Evolutionary conservation across 208 protist genomes (phyloP).

Genomic region (Leishmania aethiopica): DNA sequence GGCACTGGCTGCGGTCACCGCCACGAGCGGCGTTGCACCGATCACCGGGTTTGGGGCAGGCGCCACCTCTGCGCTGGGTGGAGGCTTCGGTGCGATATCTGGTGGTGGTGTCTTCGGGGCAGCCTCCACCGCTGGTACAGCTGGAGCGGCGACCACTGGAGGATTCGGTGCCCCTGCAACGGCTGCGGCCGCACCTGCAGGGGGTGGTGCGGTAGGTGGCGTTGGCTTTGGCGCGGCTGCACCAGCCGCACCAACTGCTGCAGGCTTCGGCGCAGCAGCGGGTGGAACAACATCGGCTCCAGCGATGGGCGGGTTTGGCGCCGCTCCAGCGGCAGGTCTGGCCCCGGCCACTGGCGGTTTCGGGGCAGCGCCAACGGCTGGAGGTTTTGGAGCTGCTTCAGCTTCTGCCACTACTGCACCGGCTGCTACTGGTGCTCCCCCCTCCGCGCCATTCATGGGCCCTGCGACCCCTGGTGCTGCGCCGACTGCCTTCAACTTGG

Average conservation of each 20-base stretch:
- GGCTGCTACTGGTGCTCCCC: slow-evolving; percentile 13
- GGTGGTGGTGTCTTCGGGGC: slow-evolving; percentile 5
- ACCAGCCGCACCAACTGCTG: background rate
- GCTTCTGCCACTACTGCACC: slow-evolving; percentile 17
- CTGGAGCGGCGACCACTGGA: slow-evolving; percentile 24
- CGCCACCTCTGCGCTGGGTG: slow-evolving; percentile 4
- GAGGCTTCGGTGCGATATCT: slow-evolving; percentile 17
- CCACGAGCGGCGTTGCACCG: background rate
- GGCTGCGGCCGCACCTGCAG: slow-evolving; percentile 6
- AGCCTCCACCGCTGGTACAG: slow-evolving; percentile 36
- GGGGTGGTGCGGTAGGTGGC: slow-evolving; percentile 11
- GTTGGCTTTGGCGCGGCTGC: slow-evolving; percentile 6
- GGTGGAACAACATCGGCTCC: slow-evolving; percentile 8
- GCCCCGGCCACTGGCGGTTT: slow-evolving; percentile 24
- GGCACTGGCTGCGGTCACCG: background rate
- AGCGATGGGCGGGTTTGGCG: slow-evolving; percentile 8
- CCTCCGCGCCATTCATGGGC: slow-evolving; percentile 20
- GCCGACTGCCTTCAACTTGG: slow-evolving; percentile 19
- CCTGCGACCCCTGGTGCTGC: slow-evolving; percentile 20
- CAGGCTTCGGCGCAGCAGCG: slow-evolving; percentile 25
- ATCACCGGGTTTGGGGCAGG: slow-evolving; percentile 1
- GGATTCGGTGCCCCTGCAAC: slow-evolving; percentile 30
- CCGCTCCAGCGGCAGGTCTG: slow-evolving; percentile 7
- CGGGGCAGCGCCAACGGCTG: slow-evolving; percentile 7
- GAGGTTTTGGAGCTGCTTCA: slow-evolving; percentile 12